Base-by-base conservation (phyloP, 164 flowering plant species). In the Tetracentron sinense region DNA sequence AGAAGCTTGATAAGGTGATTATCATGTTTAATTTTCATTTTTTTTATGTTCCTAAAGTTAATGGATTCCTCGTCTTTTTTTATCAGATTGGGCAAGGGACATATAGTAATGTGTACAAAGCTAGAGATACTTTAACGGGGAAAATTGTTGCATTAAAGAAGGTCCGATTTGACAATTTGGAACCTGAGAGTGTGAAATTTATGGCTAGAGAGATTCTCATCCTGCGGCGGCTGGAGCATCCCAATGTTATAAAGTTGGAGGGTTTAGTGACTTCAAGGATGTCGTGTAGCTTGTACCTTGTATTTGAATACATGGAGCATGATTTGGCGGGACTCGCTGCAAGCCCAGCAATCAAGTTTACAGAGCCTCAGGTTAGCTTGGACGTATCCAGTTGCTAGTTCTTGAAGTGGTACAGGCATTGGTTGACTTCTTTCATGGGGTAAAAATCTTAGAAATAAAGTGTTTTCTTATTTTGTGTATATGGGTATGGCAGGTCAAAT, bases 201-300 rank as follows among this genome's bases (percentile, higher is more conserved):
- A 79, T 79, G 81, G 83, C 83, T 28, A 72, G 81, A 67, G 83
- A 79, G 66, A 79, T 79, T 50, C 63, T 77, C 60, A 79, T 79
- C n/a, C n/a, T n/a, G n/a, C n/a, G n/a, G n/a, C n/a, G n/a, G n/a
- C n/a, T n/a, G n/a, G n/a, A n/a, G n/a, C n/a, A n/a, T 38, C 78
- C 77, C 28, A 79, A 79, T 72, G 80, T 79, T 63, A 62, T 79
- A n/a, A 79, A 79, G 62, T 52, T 79, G 63, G 78, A 79, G 60
- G 83, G 83, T 29, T 70, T 79, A 35, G 80, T 75, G 20, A 7
- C n/a, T n/a, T n/a, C n/a, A n/a, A n/a, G n/a, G n/a, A n/a, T n/a
- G n/a, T n/a, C n/a, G n/a, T n/a, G n/a, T n/a, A n/a, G n/a, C n/a
- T n/a, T n/a, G n/a, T n/a, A n/a, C n/a, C n/a, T n/a, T n/a, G n/a